phyloP scores from a whole-genome alignment of 1,284 basidiomycete genomes.

The Neonothopanus nambi region DNA sequence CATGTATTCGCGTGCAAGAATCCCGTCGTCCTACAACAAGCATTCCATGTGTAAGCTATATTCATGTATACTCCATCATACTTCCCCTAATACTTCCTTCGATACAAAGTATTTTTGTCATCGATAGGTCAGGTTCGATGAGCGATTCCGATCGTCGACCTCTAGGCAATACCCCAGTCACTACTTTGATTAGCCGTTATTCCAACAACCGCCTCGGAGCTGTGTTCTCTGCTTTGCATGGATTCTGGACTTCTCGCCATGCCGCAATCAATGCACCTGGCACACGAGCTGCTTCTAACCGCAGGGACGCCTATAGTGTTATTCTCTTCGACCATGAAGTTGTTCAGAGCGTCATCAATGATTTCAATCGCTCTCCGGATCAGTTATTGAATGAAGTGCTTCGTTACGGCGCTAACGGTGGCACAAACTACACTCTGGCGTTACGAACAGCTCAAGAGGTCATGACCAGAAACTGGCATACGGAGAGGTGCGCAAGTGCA shows the following conservation, averaged over 20 bases:
- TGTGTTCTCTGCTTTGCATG: constrained; percentile 53
- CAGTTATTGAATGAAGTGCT: constrained; percentile 45
- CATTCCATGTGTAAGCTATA: constrained; percentile 57
- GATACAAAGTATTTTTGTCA: constrained; percentile 46
- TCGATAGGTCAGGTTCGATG: constrained; percentile 64
- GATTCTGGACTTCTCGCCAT: constrained; percentile 56
- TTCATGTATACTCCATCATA: background rate
- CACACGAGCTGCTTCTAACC: constrained; percentile 27
- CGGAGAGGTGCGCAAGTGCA: constrained; percentile 52
- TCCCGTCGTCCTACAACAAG: constrained; percentile 51
- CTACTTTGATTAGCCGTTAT: constrained; percentile 34
- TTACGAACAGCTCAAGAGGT: constrained; percentile 35
- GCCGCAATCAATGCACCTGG: constrained; percentile 32
- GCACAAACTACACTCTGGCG: constrained; percentile 52
- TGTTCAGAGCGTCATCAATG: constrained; percentile 38
- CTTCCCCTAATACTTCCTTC: background rate
- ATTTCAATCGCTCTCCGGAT: constrained; percentile 50
- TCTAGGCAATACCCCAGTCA: constrained; percentile 44
- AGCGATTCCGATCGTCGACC: constrained; percentile 39
- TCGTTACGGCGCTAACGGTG: constrained; percentile 30
- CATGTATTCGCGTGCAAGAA: constrained; percentile 57
- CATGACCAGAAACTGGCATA: constrained; percentile 55
- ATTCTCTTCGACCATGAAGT: constrained; percentile 46
- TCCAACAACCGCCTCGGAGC: constrained; percentile 57
- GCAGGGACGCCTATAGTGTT: constrained; percentile 60